phyloP scores from a whole-genome alignment of 2,329 filamentous ascomycete genomes.

The Cercospora sojina region DNA sequence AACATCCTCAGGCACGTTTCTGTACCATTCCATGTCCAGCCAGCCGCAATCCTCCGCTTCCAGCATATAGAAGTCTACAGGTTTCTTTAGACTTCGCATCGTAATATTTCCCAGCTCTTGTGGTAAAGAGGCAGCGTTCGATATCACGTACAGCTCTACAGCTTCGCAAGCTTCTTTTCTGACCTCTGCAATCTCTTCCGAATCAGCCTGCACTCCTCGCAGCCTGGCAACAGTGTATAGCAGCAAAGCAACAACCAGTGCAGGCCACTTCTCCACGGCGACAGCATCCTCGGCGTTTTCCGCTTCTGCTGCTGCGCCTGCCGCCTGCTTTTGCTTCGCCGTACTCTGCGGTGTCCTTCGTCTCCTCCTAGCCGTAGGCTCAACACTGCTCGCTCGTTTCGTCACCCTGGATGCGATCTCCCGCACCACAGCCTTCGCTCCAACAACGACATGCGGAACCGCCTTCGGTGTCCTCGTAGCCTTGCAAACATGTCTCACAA shows the following conservation, averaged over 20 bases:
- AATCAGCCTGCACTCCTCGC: constrained; percentile 13
- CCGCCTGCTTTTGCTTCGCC: constrained; percentile 10
- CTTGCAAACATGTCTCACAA: constrained; percentile 56
- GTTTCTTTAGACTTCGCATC: constrained; percentile 7
- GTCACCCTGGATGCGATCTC: constrained; percentile 18
- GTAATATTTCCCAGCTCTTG: constrained; percentile 8
- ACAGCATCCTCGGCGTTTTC: constrained; percentile 10
- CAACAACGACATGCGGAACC: constrained; percentile 28
- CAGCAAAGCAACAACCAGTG: constrained; percentile 21
- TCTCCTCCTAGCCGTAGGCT: background rate
- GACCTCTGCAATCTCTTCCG: constrained; percentile 9
- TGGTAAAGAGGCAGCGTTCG: constrained; percentile 10
- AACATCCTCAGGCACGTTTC: constrained; percentile 27
- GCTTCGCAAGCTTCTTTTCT: constrained; percentile 12
- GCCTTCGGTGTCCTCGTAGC: constrained; percentile 21
- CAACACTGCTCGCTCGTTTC: background rate
- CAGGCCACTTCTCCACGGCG: constrained; percentile 22
- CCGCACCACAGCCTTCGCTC: constrained; percentile 21
- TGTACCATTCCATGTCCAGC: constrained; percentile 31
- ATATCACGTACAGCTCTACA: constrained; percentile 8
- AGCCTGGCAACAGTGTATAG: constrained; percentile 18
- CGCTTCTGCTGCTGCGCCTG: constrained; percentile 10
- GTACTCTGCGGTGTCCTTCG: background rate
- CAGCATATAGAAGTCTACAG: constrained; percentile 25
- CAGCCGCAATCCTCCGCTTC: constrained; percentile 28